A percentile compares a stretch with the other conserved stretches of the same genome.
phyloP scores from a whole-genome alignment of 371 early-diverging fungal species.

The Aphelidium insulamus region DNA sequence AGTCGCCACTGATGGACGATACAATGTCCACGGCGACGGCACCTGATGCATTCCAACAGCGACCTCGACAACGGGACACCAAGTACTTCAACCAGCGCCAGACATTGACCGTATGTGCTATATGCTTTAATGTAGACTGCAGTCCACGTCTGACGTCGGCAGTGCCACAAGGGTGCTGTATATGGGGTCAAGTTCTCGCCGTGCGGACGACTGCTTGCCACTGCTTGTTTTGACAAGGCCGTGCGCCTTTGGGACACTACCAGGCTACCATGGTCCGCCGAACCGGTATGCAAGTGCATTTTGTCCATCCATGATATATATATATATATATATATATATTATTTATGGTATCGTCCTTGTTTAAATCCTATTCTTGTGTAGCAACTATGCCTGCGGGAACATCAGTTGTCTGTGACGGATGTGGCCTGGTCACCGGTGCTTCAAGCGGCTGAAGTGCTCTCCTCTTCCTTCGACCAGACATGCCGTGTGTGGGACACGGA shows the following conservation, averaged over 20 bases:
- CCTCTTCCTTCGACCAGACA: constrained; percentile 57
- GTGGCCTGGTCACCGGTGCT: constrained; percentile 46
- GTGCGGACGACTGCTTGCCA: constrained; percentile 49
- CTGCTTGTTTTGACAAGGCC: constrained; percentile 77
- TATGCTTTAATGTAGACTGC: constrained; percentile 22
- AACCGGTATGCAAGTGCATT: neutral
- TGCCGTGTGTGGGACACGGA: constrained; percentile 68
- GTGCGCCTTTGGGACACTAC: constrained; percentile 68
- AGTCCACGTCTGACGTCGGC: constrained; percentile 12
- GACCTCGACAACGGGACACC: neutral
- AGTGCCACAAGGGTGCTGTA: constrained; percentile 73
- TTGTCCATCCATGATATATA: neutral
- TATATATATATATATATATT: constrained; percentile 6
- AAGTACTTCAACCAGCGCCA: neutral
- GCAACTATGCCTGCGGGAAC: constrained; percentile 42
- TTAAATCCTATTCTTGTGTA: too few species aligned
- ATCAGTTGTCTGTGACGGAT: constrained; percentile 59
- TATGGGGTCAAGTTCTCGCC: constrained; percentile 62
- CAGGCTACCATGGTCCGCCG: constrained; percentile 32
- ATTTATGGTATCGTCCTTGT: too few species aligned
- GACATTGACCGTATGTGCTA: too few species aligned
- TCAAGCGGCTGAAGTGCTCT: constrained; percentile 47
- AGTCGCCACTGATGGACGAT: too few species aligned
- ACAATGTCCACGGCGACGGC: too few species aligned
- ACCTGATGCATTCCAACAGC: neutral